phyloP scores from a whole-genome alignment of 2,329 filamentous ascomycete species.

The Diaporthe eres region DNA sequence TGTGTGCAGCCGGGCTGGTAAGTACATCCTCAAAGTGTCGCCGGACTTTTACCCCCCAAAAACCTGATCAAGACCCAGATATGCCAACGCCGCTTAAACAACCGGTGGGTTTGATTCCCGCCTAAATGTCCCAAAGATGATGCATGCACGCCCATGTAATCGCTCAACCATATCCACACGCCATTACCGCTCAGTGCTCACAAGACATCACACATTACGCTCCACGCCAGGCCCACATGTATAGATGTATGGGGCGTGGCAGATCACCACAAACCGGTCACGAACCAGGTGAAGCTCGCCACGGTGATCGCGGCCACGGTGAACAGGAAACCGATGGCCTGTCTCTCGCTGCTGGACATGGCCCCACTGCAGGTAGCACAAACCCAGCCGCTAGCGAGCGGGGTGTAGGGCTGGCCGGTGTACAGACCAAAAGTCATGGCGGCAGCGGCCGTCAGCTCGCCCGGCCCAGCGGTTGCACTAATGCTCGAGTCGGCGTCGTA shows the following conservation, averaged over 20 bases:
- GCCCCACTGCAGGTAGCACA: slow-evolving; percentile 72
- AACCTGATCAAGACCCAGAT: slow-evolving; percentile 16
- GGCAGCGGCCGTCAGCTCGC: slow-evolving; percentile 66
- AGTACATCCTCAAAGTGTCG: slow-evolving; percentile 8
- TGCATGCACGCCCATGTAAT: slow-evolving; percentile 34
- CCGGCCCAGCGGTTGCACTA: slow-evolving; percentile 65
- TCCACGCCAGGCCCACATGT: slow-evolving; percentile 3
- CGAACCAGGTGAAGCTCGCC: slow-evolving; percentile 75
- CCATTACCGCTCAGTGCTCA: slow-evolving; percentile 36
- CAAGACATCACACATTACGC: slow-evolving; percentile 25
- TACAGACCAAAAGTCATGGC: slow-evolving; percentile 73
- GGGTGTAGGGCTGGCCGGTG: slow-evolving; percentile 63
- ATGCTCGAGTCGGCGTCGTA: slow-evolving; percentile 69
- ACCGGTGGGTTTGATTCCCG: slow-evolving; percentile 25
- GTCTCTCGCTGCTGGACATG: slow-evolving; percentile 60
- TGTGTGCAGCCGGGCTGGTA: slow-evolving; percentile 26
- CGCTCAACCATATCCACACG: slow-evolving; percentile 36
- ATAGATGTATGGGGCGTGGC: not conserved
- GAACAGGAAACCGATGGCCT: slow-evolving; percentile 64
- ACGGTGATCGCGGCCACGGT: slow-evolving; percentile 70
- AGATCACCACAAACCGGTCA: slow-evolving; percentile 60
- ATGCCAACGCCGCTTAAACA: slow-evolving; percentile 37
- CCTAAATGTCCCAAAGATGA: slow-evolving; percentile 20
- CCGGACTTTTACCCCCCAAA: slow-evolving; percentile 16
- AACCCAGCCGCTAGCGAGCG: slow-evolving; percentile 63